These are phyloP conservation scores for Solioccasus polychromus DNA, from an alignment of 768 basidiomycete genomes.

Conservation along the genomic window DNA sequence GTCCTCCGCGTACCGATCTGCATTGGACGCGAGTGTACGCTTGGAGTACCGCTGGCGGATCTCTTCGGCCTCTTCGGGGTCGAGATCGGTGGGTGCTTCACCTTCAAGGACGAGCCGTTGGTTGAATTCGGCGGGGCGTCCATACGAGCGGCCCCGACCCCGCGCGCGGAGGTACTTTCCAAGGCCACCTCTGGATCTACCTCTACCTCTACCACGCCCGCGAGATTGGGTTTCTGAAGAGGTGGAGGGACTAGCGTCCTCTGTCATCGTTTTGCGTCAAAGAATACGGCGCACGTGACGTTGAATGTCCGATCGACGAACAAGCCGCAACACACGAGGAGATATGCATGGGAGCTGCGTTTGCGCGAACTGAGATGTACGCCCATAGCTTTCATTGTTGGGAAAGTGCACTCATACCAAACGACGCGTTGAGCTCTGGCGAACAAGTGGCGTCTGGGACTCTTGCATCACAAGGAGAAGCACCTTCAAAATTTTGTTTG, in stretches of 20 bases:
- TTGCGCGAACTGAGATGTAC: too few species aligned
- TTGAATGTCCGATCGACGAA: too few species aligned
- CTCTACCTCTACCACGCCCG: constrained; percentile 46
- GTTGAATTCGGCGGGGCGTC: constrained; percentile 66
- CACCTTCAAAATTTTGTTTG: too few species aligned
- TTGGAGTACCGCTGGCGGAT: constrained; percentile 48
- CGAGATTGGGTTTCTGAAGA: constrained; percentile 14
- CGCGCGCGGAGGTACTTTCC: constrained; percentile 75
- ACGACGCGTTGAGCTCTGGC: too few species aligned
- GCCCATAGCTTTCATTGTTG: too few species aligned
- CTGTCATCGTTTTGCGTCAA: constrained; percentile 4
- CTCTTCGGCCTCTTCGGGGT: constrained; percentile 48
- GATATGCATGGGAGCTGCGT: too few species aligned
- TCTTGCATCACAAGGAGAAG: too few species aligned
- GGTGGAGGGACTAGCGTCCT: constrained; percentile 10
- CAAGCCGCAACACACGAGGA: too few species aligned
- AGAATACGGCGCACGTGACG: too few species aligned
- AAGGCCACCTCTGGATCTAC: constrained; percentile 62
- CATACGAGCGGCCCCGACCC: constrained; percentile 56
- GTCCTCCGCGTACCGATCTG: constrained; percentile 69
- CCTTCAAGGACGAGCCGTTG: constrained; percentile 59
- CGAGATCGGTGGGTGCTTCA: constrained; percentile 39
- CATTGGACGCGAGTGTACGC: constrained; percentile 65
- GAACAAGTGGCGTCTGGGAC: too few species aligned
- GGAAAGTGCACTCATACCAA: too few species aligned